Base-by-base conservation (phyloP, 768 basidiomycete genomes). In the Lenzites betulinus region DNA sequence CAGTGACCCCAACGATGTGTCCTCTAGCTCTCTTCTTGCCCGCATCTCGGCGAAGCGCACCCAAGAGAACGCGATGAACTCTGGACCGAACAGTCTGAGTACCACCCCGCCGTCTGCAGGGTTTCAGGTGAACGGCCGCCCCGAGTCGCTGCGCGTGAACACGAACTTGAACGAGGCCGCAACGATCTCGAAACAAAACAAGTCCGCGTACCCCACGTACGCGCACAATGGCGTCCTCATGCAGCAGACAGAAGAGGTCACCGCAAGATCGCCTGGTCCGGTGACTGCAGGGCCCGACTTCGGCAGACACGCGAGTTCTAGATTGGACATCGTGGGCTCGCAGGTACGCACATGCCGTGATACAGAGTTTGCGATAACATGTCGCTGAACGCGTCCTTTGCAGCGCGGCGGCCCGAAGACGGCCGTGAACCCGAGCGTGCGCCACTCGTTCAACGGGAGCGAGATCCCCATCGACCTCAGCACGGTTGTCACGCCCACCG, bases 281-380 rank as follows among this genome's bases (percentile, higher is more conserved):
- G 83, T 91, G 62, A 93, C 91, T 59, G 91, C 91, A 58, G 92
- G 90, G 51, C 92, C 91, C 64, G 91, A 93, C 74, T 78, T 93
- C 44, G 91, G 92, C 67, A 80, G 92, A 67, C 88, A 91, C 68
- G 86, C 84, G 68, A 81, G 81, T 65, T 82, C 85, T 22, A 81
- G 90, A 42, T 71, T 85, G 66, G 90, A 89, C 70, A 91, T 90
- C 66, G 91, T 53, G 84, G 88, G 35, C 85, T 83, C 71, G 63
- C 86, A 87, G 77, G 90, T 90, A 70, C 58, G 81, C 65, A 20
- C 46, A 52, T 58, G 58, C 60, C 63, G 58, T 64, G 50, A 59
- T 36, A 11, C 41, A 43, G 2, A 23, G 23, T 61, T 44, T 23
- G 47, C 41, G 43, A 41, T 39, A 50, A 26, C 26, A 59, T 47